A percentile compares a stretch with the other conserved stretches of the same genome.
These are phyloP conservation scores for Erodium trifolium DNA, from an alignment of 441 rosid genomes.

Conservation along the genomic window DNA sequence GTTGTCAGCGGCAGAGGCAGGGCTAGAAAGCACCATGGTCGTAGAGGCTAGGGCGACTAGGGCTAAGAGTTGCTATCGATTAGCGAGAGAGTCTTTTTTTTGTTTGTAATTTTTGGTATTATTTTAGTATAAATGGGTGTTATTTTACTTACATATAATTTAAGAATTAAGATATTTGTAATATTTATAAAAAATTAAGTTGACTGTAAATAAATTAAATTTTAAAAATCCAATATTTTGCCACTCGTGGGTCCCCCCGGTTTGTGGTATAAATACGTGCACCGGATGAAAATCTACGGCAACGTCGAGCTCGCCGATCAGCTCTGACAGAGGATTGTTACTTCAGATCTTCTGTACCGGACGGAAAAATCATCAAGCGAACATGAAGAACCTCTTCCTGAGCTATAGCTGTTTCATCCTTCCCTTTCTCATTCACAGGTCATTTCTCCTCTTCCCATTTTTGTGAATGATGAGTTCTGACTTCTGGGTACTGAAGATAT, in stretches of 20 bases:
- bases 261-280: not conserved
- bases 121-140: too few species aligned
- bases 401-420: conserved; percentile 3
- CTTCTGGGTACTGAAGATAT: conserved; percentile 2
- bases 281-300: not conserved
- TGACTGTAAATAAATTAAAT: too few species aligned
- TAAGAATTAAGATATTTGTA: too few species aligned
- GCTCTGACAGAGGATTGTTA: not conserved
- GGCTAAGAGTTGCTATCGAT: too few species aligned
- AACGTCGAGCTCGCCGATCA: not conserved
- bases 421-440: not conserved
- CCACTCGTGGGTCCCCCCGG: not conserved
- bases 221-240: too few species aligned
- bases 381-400: not conserved
- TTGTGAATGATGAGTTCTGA: not conserved
- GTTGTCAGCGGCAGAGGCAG: too few species aligned
- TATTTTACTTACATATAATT: too few species aligned
- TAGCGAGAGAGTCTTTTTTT: too few species aligned
- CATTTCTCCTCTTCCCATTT: conserved; percentile 4
- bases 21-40: too few species aligned
- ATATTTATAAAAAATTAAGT: too few species aligned
- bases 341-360: not conserved
- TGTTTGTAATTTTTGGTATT: too few species aligned
- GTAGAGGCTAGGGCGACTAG: too few species aligned
- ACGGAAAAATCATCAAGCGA: not conserved